These are phyloP conservation scores for Calonectria pteridis DNA, from an alignment of 2,329 filamentous ascomycete genomes.

Conservation along the genomic window DNA sequence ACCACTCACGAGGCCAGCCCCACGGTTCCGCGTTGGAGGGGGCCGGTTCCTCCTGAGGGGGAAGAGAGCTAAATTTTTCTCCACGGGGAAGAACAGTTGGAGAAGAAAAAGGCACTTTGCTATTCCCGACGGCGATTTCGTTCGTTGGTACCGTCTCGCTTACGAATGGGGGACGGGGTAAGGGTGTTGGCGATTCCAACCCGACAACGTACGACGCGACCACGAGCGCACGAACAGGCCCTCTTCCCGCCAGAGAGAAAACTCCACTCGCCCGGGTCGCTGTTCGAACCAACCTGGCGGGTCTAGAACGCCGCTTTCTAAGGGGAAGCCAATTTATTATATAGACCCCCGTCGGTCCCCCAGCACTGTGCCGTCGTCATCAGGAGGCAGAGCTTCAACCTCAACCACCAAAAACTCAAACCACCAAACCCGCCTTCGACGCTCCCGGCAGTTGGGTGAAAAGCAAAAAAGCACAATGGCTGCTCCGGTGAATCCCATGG, in stretches of 20 bases:
- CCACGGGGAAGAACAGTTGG: constrained; percentile 21
- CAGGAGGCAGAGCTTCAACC: not conserved
- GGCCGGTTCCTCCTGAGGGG: not conserved
- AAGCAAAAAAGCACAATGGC: constrained; percentile 14
- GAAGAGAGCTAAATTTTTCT: constrained; percentile 26
- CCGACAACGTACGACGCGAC: constrained; percentile 19
- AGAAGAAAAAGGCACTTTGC: not conserved
- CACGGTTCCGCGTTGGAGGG: constrained; percentile 24
- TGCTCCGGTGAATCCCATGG: constrained; percentile 6
- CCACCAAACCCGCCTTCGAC: not conserved
- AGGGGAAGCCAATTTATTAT: constrained; percentile 13
- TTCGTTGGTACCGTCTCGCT: not conserved
- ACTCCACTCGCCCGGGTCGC: constrained; percentile 16
- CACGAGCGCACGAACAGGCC: not conserved
- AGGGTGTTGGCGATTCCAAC: not conserved
- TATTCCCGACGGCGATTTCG: not conserved
- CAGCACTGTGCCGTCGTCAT: not conserved
- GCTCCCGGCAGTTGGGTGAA: not conserved
- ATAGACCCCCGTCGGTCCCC: constrained; percentile 20
- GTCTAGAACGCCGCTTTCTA: constrained; percentile 17
- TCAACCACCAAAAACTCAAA: not conserved
- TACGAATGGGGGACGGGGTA: not conserved
- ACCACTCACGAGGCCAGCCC: constrained; percentile 21
- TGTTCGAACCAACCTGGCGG: constrained; percentile 19
- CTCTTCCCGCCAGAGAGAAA: not conserved